Base-by-base conservation (phyloP, 805 yeast species). In the Ogataea salicorniae region DNA sequence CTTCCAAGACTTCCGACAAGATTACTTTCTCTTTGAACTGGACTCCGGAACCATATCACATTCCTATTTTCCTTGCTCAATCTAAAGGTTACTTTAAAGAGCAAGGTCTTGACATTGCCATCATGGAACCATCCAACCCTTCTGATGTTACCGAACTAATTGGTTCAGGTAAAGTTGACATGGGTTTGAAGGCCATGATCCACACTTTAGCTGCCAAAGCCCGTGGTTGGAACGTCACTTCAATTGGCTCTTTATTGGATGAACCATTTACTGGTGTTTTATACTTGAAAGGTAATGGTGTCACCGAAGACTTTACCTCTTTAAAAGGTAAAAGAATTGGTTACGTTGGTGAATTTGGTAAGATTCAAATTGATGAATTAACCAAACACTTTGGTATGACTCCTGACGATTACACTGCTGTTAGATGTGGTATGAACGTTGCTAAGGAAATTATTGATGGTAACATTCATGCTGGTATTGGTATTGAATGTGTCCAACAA, bases 131-230 rank as follows among this genome's bases (percentile, higher is more conserved):
- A 44, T 71, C 79, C 39, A 76, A 77, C 53, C 81, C 82, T 20
- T 74, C 80, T 14, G 82, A 77, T 59, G 82, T 77, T 39, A 77
- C 81, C 26, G 81, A 77, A 49, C 64, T 77, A 50, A 73, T 77
- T 59, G 82, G 82, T 6, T 70, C 77, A 1, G 82, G 82, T 31
- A 77, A 77, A 52, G 68, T 76, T 42, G 81, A 77, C 62, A 75
- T 77, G 79, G 82, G 82, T 14, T 66, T 77, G 51, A 77, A 77
- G 59, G 82, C 82, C 39, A 77, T 77, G 82, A 76, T 77, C 54
- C 82, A 77, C 56, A 77, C 82, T 5, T 63, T 77, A 49, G 82
- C 82, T 46, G 82, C 81, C 22, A 77, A 76, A 58, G 82, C 82
- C 13, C 70, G 82, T 51, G 81, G 81, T 9, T 77, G 67, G 58